Evolutionary conservation across 1,284 basidiomycete genomes (phyloP), one percentile per base, ranked within the genome.

Genomic region (Ceratobasidium sp.): DNA sequence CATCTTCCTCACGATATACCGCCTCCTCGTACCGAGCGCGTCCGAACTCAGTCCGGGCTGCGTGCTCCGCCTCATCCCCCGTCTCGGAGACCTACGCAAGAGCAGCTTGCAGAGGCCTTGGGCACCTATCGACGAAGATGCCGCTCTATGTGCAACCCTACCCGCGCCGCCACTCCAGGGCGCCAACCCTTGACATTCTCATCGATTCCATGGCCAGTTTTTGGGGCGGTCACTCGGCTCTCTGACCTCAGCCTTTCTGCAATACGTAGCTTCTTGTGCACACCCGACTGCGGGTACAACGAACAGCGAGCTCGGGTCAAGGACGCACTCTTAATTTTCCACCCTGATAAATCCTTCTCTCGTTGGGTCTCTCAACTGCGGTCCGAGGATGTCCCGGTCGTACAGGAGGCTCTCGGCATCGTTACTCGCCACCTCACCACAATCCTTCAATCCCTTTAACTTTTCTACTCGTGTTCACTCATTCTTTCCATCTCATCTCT

Each of bases 171-270:
- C 43, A 61, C 46, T n/a, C 56, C 69, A 27, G 31, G 58, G 16
- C 56, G 34, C 22, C 69, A 56, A 51, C 51, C 56, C 8, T 34
- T 72, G 27, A 72, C 69, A 7, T 72, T 72, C 31, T 72, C 69
- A 61, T 72, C 69, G 56, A 62, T 72, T 61, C 69, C 69, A 19
- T 72, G 69, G 69, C 69, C 69, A 27, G 69, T 72, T 34, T 72
- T 72, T 46, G 69, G 69, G 37, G 34, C 69, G 14, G 69, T 72
- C 27, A 72, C 54, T 61, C 54, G 34, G 46, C 27, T 72, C 16
- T 72, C 69, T 34, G 69, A 72, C 13, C 58, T 72, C 29, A 43
- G 27, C n/a, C 22, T 27, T 29, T 56, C 56, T 31, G 56, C 69
- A 22, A 72, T 72, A 48, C 54, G 22, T n/a, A 43, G 43, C 31